These are phyloP conservation scores for Xerocomus amazonicus DNA, from an alignment of 1,284 basidiomycete genomes.

Conservation along the genomic window DNA sequence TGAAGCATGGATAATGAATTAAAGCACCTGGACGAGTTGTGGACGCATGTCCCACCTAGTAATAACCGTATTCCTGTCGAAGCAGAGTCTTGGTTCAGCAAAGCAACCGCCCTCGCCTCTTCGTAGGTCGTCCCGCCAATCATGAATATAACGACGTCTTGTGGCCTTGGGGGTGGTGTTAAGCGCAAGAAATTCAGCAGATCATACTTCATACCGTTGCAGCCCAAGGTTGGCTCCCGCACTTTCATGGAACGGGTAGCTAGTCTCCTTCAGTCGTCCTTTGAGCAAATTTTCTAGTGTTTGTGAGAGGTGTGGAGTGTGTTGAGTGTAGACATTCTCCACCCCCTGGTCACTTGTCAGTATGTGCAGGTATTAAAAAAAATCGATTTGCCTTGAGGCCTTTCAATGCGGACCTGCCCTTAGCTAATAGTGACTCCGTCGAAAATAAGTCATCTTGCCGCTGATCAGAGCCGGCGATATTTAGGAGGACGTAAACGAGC, in stretches of 20 bases:
- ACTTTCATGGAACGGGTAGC: slow-evolving; percentile 86
- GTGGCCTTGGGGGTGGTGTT: slow-evolving; percentile 55
- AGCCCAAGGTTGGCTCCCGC: slow-evolving; percentile 62
- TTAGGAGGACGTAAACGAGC: slow-evolving; percentile 93
- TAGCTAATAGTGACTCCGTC: slow-evolving; percentile 91
- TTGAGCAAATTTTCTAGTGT: slow-evolving; percentile 90
- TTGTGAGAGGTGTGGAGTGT: slow-evolving; percentile 89
- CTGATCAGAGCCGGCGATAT: slow-evolving; percentile 93
- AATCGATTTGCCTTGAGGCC: slow-evolving; percentile 74
- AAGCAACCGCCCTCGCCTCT: slow-evolving; percentile 79
- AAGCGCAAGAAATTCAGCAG: slow-evolving; percentile 1
- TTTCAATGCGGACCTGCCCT: slow-evolving; percentile 92
- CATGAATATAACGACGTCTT: slow-evolving; percentile 94
- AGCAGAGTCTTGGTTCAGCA: slow-evolving; percentile 78
- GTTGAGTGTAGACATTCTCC: slow-evolving; percentile 99
- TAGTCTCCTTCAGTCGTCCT: slow-evolving; percentile 82
- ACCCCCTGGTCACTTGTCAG: slow-evolving; percentile 64
- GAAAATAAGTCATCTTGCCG: slow-evolving; percentile 98
- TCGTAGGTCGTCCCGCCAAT: slow-evolving; percentile 94
- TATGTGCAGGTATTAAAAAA: not conserved
- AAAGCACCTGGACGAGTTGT: slow-evolving; percentile 83
- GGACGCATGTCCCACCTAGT: slow-evolving; percentile 88
- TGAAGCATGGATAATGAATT: not conserved
- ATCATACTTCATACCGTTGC: slow-evolving; percentile 50
- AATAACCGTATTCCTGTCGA: slow-evolving; percentile 68